Conservation (phyloP, 2,329 filamentous ascomycete genomes). For the Boeremia lycopersici region DNA sequence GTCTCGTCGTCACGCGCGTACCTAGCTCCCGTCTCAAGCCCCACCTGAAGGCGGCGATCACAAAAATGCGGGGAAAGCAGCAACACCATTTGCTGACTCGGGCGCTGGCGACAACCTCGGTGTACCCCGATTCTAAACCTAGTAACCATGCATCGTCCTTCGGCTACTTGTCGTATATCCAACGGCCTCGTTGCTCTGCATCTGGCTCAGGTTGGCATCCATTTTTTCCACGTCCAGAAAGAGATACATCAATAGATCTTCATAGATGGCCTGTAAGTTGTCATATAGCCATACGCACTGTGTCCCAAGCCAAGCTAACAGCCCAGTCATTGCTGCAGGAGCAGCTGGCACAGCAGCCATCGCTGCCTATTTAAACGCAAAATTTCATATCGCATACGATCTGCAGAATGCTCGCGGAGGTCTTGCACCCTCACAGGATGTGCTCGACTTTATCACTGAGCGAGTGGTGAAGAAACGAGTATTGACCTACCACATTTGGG, state of each 20-base stretch:
- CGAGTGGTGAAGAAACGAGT: constrained; percentile 28
- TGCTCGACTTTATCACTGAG: constrained; percentile 26
- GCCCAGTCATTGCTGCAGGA: constrained; percentile 21
- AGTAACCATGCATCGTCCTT: neutral
- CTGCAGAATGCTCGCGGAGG: constrained; percentile 26
- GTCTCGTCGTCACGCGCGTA: neutral
- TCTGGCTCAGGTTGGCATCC: neutral
- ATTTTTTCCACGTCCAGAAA: neutral
- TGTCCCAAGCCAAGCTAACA: neutral
- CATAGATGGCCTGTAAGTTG: constrained; percentile 8
- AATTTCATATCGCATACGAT: constrained; percentile 41
- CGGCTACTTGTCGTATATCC: neutral
- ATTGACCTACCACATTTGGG: constrained; percentile 39
- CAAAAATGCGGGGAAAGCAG: constrained; percentile 11
- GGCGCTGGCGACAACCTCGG: constrained; percentile 11
- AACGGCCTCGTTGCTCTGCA: neutral
- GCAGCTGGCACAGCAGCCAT: constrained; percentile 36
- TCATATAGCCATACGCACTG: neutral
- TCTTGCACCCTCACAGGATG: constrained; percentile 20
- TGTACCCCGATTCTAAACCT: constrained; percentile 7
- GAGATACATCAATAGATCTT: neutral
- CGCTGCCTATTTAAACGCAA: constrained; percentile 46
- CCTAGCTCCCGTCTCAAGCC: neutral
- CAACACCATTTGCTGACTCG: constrained; percentile 18
- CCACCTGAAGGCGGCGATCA: neutral